Base-by-base conservation (phyloP, 192 early-diverging fungal genomes). In the Rhizophlyctis rosea region DNA sequence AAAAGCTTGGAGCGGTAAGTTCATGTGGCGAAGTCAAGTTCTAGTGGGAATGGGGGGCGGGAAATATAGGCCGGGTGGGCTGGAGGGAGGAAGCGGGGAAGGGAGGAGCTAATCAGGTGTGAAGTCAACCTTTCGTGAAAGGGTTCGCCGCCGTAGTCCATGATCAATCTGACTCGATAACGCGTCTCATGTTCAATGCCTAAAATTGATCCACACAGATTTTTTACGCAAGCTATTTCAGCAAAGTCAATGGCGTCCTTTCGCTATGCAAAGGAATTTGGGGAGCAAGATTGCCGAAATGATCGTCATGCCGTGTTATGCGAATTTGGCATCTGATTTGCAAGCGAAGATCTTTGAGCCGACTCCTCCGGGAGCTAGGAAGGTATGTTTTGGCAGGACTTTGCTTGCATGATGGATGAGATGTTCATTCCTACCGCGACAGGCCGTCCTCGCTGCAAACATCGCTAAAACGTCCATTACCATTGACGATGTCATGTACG, bases 381-480 rank as follows among this genome's bases (percentile, higher is more conserved):
- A 82, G 64, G n/a, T n/a, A n/a, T n/a, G n/a, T 60, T 34, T 16
- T 25, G 13, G 49, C 18, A 24, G 14, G 21, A 49, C 33, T 25
- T 4, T 18, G 21, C 23, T 60, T 31, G 50, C 28, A 3, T 52
- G 59, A 16, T 3, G 4, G 29, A 3, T 5, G 32, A 54, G 3
- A 3, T 4, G 3, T 3, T 29, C 3, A 29, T 33, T 13, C 23
- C 4, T 29, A 18, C 25, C 69, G 3, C 58, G 81, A 27, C 79
- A 82, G 64, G 91, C 93, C 0, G 94, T 99, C 4, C 89, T 99
- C 62, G 93, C 96, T 1, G 97, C 96, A 3, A 99, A 99, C 77
- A 96, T 99, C 71, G 96, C 96, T 29, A 95, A 99, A 78, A 99
- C 96, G 2, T 93, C 90, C 57, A 88, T 99, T 60, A 99, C 96